Evolutionary conservation across 73 alveolate species (phyloP).

Genomic region (Paramecium pentaurelia): DNA sequence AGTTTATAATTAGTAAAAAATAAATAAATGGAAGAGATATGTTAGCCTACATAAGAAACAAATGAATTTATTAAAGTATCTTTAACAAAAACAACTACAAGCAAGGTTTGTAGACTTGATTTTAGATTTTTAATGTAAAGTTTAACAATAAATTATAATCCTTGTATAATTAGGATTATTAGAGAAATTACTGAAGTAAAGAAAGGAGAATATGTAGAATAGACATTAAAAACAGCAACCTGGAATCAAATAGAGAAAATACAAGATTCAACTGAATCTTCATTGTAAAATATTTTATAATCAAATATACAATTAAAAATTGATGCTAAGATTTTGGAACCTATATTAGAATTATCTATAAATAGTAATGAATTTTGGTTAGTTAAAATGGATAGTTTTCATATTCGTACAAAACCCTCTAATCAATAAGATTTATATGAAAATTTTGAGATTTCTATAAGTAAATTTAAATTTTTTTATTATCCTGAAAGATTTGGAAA

Average conservation of each 20-base stretch:
- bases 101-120: neutral
- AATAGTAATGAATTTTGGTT: neutral
- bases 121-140: neutral
- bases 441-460: constrained; percentile 1
- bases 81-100: neutral
- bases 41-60: neutral
- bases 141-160: neutral
- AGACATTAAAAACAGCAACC: constrained; percentile 52
- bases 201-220: neutral
- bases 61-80: neutral
- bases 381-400: neutral
- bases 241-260: constrained; percentile 58
- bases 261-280: constrained; percentile 41
- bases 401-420: neutral
- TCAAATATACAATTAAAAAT: neutral
- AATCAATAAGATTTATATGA: constrained; percentile 42
- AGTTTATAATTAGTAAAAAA: neutral
- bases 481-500: neutral
- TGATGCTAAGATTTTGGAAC: neutral
- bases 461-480: neutral
- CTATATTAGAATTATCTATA: neutral
- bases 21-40: neutral
- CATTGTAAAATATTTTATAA: neutral
- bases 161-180: neutral
- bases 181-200: constrained; percentile 38